Evolutionary conservation across 306 rosid genomes (phyloP).

Genomic region (Corylus avellana): DNA sequence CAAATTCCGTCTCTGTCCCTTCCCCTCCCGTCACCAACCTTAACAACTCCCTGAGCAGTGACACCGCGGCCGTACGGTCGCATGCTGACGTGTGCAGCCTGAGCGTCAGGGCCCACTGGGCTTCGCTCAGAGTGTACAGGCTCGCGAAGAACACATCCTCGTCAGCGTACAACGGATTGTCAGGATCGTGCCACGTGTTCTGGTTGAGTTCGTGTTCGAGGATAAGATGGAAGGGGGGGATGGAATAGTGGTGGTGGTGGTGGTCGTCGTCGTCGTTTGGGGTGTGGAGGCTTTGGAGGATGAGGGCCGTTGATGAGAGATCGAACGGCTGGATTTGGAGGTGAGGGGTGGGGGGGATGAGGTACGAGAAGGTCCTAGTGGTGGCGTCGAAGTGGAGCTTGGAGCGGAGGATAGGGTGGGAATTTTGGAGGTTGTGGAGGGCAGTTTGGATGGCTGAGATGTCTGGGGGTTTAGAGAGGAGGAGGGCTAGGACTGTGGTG

Average conservation of each 20-base stretch:
- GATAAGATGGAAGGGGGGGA: constrained; percentile 55
- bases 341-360: constrained; percentile 38
- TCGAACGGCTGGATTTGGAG: constrained; percentile 65
- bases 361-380: constrained; percentile 45
- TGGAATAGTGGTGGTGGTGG: neutral
- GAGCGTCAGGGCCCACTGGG: constrained; percentile 51
- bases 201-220: constrained; percentile 70
- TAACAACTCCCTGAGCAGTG: constrained; percentile 53
- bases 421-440: constrained; percentile 59
- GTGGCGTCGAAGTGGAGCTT: constrained; percentile 51
- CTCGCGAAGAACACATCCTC: constrained; percentile 49
- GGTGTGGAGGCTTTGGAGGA: constrained; percentile 31
- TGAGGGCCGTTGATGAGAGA: constrained; percentile 47
- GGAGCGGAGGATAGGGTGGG: constrained; percentile 87
- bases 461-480: constrained; percentile 63
- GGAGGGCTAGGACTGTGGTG: constrained; percentile 69
- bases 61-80: constrained; percentile 67
- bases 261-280: neutral
- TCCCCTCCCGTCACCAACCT: constrained; percentile 18
- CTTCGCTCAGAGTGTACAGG: constrained; percentile 38
- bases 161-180: constrained; percentile 20
- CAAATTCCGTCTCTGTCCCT: constrained; percentile 32
- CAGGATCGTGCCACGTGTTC: constrained; percentile 51
- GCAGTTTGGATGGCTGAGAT: constrained; percentile 56
- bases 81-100: constrained; percentile 78